Percentiles rank a stretch among this genome's conserved stretches.
phyloP scores from a whole-genome alignment of 148 eudicot species.

The Chenopodium berlandieri region DNA sequence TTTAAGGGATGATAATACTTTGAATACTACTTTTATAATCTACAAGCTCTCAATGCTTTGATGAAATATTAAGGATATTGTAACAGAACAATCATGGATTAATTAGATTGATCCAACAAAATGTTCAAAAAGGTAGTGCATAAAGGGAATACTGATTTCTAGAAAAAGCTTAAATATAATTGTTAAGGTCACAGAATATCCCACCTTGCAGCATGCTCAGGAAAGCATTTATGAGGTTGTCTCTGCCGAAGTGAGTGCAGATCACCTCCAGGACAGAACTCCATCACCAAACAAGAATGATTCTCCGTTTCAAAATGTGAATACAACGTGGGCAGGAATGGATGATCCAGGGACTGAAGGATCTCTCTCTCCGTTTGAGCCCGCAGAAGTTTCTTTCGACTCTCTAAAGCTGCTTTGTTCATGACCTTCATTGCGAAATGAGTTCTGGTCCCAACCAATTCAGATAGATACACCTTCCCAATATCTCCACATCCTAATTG shows the following conservation, averaged over 20 bases:
- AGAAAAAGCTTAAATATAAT: background rate
- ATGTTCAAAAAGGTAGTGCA: background rate
- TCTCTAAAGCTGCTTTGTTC: slow-evolving; percentile 70
- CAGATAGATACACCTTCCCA: slow-evolving; percentile 75
- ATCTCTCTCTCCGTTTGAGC: slow-evolving; percentile 92
- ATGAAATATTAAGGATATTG: background rate
- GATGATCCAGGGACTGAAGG: slow-evolving; percentile 87
- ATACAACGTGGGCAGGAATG: slow-evolving; percentile 88
- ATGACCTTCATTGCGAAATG: slow-evolving; percentile 90
- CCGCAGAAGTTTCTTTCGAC: slow-evolving; percentile 79
- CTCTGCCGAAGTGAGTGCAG: slow-evolving; percentile 80
- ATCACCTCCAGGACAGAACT: slow-evolving; percentile 95
- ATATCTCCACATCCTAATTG: slow-evolving; percentile 85
- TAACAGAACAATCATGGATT: background rate
- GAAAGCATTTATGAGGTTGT: slow-evolving; percentile 74
- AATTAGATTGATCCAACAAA: background rate
- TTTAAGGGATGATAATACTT: background rate
- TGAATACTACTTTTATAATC: background rate
- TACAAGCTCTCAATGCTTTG: background rate
- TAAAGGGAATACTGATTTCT: background rate
- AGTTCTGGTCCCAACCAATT: slow-evolving; percentile 69
- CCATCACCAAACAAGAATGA: slow-evolving; percentile 81
- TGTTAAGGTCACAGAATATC: background rate
- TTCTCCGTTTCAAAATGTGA: slow-evolving; percentile 85
- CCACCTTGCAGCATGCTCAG: slow-evolving; percentile 95